phyloP scores from a whole-genome alignment of 2,329 filamentous ascomycete genomes.

The Exophiala sp. region DNA sequence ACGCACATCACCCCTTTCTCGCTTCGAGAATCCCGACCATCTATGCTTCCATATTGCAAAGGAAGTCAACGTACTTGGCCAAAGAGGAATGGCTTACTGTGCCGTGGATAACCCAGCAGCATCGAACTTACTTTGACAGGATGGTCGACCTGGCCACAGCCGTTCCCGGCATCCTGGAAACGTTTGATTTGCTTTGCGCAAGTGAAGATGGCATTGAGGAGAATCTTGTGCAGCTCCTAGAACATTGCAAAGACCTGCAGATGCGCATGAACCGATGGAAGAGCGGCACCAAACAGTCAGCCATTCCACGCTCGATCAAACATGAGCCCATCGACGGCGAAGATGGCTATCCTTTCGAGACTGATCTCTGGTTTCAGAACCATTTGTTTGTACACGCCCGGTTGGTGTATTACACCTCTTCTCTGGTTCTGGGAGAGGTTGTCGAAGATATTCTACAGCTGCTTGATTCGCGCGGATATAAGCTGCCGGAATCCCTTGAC shows the following conservation, averaged over 20 bases:
- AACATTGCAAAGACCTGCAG: constrained; percentile 17
- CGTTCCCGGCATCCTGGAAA: constrained; percentile 33
- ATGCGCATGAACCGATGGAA: constrained; percentile 18
- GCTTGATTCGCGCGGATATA: constrained; percentile 9
- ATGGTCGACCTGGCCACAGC: constrained; percentile 34
- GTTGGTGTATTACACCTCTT: constrained; percentile 21
- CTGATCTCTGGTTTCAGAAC: constrained; percentile 24
- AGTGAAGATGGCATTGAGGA: constrained; percentile 5
- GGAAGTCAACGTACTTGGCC: constrained; percentile 32
- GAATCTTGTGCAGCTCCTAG: constrained; percentile 8
- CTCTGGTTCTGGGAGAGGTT: constrained; percentile 18
- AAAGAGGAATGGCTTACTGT: constrained; percentile 34
- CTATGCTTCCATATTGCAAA: constrained; percentile 23
- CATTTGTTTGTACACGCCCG: constrained; percentile 25
- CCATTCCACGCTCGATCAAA: constrained; percentile 13
- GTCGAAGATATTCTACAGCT: constrained; percentile 16
- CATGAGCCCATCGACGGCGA: constrained; percentile 15
- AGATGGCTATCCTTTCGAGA: constrained; percentile 23
- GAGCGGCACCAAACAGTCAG: constrained; percentile 19
- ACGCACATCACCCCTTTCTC: constrained; percentile 24
- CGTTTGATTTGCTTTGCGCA: constrained; percentile 28
- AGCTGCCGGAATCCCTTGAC: constrained; percentile 6
- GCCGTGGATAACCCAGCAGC: constrained; percentile 32
- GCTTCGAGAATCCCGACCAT: constrained; percentile 23
- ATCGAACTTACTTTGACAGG: constrained; percentile 33